Evolutionary conservation across 2,329 filamentous ascomycete species (phyloP), one percentile per base, ranked within the genome.

Genomic region (Lecanicillium sp.): DNA sequence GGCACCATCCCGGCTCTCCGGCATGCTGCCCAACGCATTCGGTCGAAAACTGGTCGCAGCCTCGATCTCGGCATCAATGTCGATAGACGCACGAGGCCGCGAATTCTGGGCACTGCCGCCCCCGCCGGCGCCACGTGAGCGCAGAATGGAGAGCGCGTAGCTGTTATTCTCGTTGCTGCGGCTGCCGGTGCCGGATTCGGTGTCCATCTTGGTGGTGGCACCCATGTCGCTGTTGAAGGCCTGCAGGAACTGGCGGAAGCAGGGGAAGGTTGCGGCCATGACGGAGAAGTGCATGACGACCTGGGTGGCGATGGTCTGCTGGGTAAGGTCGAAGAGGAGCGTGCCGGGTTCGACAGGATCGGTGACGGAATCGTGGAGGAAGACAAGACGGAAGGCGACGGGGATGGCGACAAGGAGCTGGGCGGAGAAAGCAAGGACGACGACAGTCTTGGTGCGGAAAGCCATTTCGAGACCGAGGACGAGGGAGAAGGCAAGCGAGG

Each of bases 211-310:
- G 2, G 51, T 55, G 14, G 51, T 55, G 1, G 51, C 51, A 6
- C 53, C 53, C 17, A 53, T 48, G 4, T 50, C 49, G 19, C 44
- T 53, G 44, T 53, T 48, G 14, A 55, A 55, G 15, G 51, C 53
- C 15, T 55, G 51, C 5, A 55, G 38, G 35, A 55, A 55, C 33
- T 55, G 53, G 4, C 53, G 51, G 26, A 55, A 51, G 47, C 53
- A 55, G 10, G 53, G 53, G n/a, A 55, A 55, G 1, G 53, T 55
- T 11, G 53, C 53, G 12, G 53, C 53, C 49, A 55, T 55, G 49
- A 55, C 32, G 23, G 53, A 53, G 20, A 55, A 53, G 36, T 55
- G 53, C 49, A 55, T 46, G n/a, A 55, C 53, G 10, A 52, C 49
- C 40, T 55, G 53, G 4, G 53, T 55, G 8, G 45, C 37, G 9